These are phyloP conservation scores for Arbutus unedo DNA, from an alignment of 148 eudicot genomes.

Conservation along the genomic window DNA sequence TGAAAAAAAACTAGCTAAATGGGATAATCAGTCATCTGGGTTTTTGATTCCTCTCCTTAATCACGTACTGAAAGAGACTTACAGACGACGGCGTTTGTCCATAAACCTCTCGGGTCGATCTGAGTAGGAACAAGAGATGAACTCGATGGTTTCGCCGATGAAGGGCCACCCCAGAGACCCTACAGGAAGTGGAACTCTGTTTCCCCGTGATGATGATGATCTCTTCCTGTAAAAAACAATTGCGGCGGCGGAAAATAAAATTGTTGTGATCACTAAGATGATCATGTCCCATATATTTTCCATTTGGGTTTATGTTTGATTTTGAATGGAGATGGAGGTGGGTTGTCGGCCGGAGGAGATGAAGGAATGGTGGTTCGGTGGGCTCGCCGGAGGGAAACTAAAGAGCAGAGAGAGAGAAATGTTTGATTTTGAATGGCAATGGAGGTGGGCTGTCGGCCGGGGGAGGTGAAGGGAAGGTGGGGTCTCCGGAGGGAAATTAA, in stretches of 20 bases:
- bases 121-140: slow-evolving; percentile 80
- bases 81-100: slow-evolving; percentile 77
- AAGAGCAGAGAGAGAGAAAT: not conserved
- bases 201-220: not conserved
- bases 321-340: not conserved
- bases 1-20: not conserved
- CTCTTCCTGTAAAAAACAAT: not conserved
- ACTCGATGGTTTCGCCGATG: slow-evolving; percentile 81
- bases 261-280: not conserved
- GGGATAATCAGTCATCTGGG: not conserved
- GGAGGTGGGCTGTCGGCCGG: not conserved
- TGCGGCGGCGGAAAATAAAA: not conserved
- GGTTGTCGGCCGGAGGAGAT: not conserved
- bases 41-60: not conserved
- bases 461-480: not conserved
- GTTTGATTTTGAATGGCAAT: not conserved
- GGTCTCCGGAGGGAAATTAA: not conserved
- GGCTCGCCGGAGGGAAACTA: not conserved
- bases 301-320: not conserved
- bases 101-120: slow-evolving; percentile 75
- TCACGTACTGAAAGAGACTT: slow-evolving; percentile 25
- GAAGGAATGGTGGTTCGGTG: not conserved
- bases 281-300: not conserved
- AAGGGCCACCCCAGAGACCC: slow-evolving; percentile 86
- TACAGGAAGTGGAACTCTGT: slow-evolving; percentile 27